These are phyloP conservation scores for Solanum tarapatanum DNA, from an alignment of 257 asterid species.

Conservation along the genomic window DNA sequence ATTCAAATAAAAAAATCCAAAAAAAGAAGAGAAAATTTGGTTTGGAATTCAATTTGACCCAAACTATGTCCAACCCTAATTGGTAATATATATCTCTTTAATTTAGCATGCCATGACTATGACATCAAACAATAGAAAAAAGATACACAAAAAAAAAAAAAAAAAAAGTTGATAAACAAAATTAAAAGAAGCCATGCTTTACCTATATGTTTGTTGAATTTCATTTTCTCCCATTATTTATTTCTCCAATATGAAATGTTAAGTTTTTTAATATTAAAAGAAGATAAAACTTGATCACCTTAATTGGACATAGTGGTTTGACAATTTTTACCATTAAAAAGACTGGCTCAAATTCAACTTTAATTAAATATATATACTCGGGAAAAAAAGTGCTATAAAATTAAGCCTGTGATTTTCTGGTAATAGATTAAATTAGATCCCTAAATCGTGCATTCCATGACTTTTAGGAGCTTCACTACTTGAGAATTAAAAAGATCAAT, in stretches of 20 bases:
- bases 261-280: neutral
- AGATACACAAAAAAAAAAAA: accelerated
- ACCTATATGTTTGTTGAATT: neutral
- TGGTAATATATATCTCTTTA: neutral
- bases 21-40: too few relatives aligned
- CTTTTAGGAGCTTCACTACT: neutral
- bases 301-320: neutral
- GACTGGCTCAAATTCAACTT: neutral
- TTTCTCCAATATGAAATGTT: neutral
- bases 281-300: neutral
- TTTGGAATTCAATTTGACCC: neutral
- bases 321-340: neutral
- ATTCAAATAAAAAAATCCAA: too few relatives aligned
- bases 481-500: neutral
- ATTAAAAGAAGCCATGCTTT: neutral
- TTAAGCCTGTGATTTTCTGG: neutral
- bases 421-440: neutral
- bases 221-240: neutral
- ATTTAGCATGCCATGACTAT: neutral
- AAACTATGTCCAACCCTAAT: neutral
- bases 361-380: neutral
- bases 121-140: neutral
- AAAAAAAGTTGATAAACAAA: neutral
- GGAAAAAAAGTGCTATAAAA: neutral
- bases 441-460: neutral